A percentile compares a stretch with the other conserved stretches of the same genome.
Evolutionary conservation across 441 rosid genomes (phyloP).

Genomic region (Codiaeum variegatum): DNA sequence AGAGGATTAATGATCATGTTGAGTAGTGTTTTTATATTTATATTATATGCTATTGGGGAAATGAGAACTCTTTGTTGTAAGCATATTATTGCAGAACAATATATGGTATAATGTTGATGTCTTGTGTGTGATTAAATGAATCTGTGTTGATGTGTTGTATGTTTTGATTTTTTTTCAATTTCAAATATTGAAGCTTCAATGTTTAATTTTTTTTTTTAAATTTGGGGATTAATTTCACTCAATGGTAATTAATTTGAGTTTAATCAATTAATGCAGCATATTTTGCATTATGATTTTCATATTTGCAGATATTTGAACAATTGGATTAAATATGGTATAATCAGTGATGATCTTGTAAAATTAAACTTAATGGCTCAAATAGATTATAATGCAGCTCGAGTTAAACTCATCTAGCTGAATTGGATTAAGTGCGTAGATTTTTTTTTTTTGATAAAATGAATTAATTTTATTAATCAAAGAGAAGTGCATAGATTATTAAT

Average conservation of each 20-base stretch:
- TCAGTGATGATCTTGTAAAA: no score
- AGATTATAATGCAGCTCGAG: no score
- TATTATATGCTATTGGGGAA: not conserved
- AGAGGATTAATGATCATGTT: not conserved
- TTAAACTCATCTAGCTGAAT: no score
- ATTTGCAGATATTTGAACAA: no score
- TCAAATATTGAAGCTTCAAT: not conserved
- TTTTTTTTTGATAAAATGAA: no score
- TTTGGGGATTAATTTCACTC: not conserved
- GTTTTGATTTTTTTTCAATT: not conserved
- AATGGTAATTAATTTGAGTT: not conserved
- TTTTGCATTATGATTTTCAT: no score
- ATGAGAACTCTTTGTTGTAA: not conserved
- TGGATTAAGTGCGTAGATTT: no score
- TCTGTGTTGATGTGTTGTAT: not conserved
- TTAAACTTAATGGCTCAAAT: no score
- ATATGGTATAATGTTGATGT: not conserved
- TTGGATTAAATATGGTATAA: no score
- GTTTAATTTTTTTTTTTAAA: not conserved
- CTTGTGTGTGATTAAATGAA: not conserved
- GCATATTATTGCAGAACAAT: conserved; percentile 1
- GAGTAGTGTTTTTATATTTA: not conserved
- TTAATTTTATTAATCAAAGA: no score
- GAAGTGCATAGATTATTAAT: no score
- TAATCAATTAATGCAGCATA: no score